These are phyloP conservation scores for Zygnema circumcarinatum DNA, from an alignment of 139 green algal genomes.

Conservation along the genomic window DNA sequence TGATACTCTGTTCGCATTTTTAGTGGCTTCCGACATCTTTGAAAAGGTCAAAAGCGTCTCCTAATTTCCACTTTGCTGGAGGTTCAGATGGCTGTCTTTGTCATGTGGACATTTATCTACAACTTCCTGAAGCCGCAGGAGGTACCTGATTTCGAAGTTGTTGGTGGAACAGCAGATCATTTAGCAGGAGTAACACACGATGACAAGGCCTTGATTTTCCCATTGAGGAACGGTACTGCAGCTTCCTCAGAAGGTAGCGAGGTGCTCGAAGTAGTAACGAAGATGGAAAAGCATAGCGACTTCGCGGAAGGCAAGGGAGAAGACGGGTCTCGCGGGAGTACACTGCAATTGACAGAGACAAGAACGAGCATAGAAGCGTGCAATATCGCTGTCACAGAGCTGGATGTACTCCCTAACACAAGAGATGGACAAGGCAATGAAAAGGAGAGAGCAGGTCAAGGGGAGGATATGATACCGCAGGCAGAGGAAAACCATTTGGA, in stretches of 20 bases:
- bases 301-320: neutral
- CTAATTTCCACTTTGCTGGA: no score
- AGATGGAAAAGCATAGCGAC: neutral
- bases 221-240: no score
- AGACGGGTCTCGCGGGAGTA: neutral
- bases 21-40: slow-evolving; percentile 20
- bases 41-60: no score
- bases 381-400: neutral
- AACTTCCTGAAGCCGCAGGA: slow-evolving; percentile 33
- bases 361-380: neutral
- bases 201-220: no score
- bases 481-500: neutral
- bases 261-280: neutral
- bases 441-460: neutral
- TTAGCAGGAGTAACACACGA: no score
- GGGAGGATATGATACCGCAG: no score
- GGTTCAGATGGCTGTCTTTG: slow-evolving; percentile 39
- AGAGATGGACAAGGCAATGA: neutral
- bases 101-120: slow-evolving; percentile 52
- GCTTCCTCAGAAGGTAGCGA: neutral
- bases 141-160: neutral
- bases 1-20: neutral
- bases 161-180: no score
- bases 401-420: neutral
- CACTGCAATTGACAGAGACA: neutral